Percentiles rank a stretch among this genome's conserved stretches.
phyloP scores from a whole-genome alignment of 257 asterid species.

The Cruciata laevipes region DNA sequence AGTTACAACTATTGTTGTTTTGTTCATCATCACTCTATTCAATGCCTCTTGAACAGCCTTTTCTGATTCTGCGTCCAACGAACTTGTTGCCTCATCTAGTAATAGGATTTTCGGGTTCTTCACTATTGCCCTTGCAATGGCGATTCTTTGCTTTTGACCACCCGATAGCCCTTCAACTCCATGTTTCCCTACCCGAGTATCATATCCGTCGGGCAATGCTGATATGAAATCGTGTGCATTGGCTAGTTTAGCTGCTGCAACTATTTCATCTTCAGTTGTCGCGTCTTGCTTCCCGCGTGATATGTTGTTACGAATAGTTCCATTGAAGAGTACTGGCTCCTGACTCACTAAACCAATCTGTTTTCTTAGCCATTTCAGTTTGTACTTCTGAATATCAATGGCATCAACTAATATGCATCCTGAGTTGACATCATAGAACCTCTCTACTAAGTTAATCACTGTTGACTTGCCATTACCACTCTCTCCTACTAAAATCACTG shows the following conservation, averaged over 20 bases:
- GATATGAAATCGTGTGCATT: conserved; percentile 37
- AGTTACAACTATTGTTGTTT: conserved; percentile 15
- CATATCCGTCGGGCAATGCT: conserved; percentile 16
- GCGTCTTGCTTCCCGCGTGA: conserved; percentile 28
- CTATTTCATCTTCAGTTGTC: conserved; percentile 30
- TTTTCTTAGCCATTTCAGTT: conserved; percentile 39
- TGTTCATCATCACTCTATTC: conserved; percentile 8
- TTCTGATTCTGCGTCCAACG: conserved; percentile 22
- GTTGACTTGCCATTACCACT: conserved; percentile 61
- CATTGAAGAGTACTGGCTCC: conserved; percentile 42
- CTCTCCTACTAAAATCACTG: conserved; percentile 43
- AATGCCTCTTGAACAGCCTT: conserved; percentile 16
- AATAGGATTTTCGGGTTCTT: conserved; percentile 21
- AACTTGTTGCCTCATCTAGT: conserved; percentile 32
- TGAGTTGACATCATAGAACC: conserved; percentile 37
- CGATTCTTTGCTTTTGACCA: conserved; percentile 28
- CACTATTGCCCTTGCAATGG: conserved; percentile 26
- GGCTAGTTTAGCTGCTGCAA: conserved; percentile 37
- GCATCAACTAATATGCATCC: conserved; percentile 34
- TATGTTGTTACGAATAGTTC: conserved; percentile 39
- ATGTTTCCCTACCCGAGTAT: conserved; percentile 18
- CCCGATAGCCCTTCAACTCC: conserved; percentile 23
- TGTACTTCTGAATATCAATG: conserved; percentile 21
- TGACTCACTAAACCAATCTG: conserved; percentile 52
- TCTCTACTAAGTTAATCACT: conserved; percentile 33